Evolutionary conservation across 2,329 filamentous ascomycete genomes (phyloP).

Genomic region (Bipolaris victoriae): DNA sequence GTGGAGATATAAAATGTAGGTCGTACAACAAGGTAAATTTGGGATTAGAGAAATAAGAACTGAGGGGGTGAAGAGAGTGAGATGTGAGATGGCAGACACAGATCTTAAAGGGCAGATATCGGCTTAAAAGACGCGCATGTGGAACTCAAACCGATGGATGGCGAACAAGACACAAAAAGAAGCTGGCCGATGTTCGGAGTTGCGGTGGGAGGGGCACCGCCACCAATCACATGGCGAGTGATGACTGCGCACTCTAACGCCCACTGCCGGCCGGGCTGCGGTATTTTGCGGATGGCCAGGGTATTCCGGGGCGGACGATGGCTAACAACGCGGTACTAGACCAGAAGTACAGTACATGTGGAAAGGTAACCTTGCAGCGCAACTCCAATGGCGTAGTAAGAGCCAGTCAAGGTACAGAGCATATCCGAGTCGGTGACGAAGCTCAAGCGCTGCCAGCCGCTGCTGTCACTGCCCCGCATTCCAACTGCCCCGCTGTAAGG

Average conservation of each 20-base stretch:
- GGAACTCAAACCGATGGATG: slow-evolving; percentile 33
- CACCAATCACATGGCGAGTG: slow-evolving; percentile 33
- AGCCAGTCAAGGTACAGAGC: slow-evolving; percentile 1
- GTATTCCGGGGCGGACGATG: slow-evolving; percentile 3
- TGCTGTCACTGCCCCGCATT: slow-evolving; percentile 25
- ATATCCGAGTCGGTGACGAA: slow-evolving; percentile 24
- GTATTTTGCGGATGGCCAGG: not conserved
- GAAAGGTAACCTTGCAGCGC: slow-evolving; percentile 10
- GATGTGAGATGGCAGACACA: slow-evolving; percentile 7
- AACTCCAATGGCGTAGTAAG: slow-evolving; percentile 7
- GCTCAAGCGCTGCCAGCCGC: slow-evolving; percentile 9
- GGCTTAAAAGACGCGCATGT: slow-evolving; percentile 34
- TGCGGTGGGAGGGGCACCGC: slow-evolving; percentile 23
- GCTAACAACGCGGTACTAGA: slow-evolving; percentile 2
- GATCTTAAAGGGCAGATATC: slow-evolving; percentile 16
- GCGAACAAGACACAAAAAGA: slow-evolving; percentile 37
- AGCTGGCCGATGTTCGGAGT: slow-evolving; percentile 42
- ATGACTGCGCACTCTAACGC: slow-evolving; percentile 31
- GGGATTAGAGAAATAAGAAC: not conserved
- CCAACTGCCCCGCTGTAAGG: slow-evolving; percentile 12
- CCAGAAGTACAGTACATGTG: not conserved
- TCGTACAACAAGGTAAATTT: slow-evolving; percentile 26
- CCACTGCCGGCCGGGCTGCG: slow-evolving; percentile 15
- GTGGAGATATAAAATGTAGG: slow-evolving; percentile 44
- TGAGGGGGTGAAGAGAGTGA: not conserved